phyloP scores from a whole-genome alignment of 768 basidiomycete species.

The Lepiota subincarnata region DNA sequence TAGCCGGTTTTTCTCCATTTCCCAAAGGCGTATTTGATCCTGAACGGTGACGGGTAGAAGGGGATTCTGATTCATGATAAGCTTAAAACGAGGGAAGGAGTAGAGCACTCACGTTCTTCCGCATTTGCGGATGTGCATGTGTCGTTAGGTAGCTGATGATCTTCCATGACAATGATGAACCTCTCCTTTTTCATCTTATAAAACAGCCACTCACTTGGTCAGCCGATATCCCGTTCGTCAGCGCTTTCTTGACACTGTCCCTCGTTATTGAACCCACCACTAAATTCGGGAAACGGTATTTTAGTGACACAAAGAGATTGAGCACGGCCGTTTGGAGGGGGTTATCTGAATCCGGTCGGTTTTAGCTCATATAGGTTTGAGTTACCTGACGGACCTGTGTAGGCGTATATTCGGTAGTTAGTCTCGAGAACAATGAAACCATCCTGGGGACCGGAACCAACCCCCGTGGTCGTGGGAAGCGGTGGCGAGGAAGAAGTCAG shows the following conservation, averaged over 20 bases:
- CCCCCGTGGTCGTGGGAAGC: constrained; percentile 59
- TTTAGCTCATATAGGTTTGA: constrained; percentile 18
- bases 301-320: constrained; percentile 88
- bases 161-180: constrained; percentile 34
- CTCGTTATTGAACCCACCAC: constrained; percentile 95
- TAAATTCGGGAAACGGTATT: constrained; percentile 93
- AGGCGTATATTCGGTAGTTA: constrained; percentile 97
- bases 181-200: neutral
- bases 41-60: constrained; percentile 95
- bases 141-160: constrained; percentile 93
- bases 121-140: constrained; percentile 98
- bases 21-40: constrained; percentile 97
- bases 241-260: constrained; percentile 91
- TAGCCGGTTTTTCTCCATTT: constrained; percentile 89
- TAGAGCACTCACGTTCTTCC: constrained; percentile 62
- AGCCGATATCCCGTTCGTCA: constrained; percentile 93
- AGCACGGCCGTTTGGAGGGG: constrained; percentile 94
- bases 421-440: constrained; percentile 97
- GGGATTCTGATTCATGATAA: constrained; percentile 60
- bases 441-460: constrained; percentile 58
- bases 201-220: constrained; percentile 64
- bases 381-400: constrained; percentile 64
- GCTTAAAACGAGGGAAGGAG: constrained; percentile 19
- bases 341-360: constrained; percentile 58
- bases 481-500: constrained; percentile 88